A percentile compares a stretch with the other conserved stretches of the same genome.
Evolutionary conservation across 129 eudicot species (phyloP).

Genomic region (Glebionis coronaria): DNA sequence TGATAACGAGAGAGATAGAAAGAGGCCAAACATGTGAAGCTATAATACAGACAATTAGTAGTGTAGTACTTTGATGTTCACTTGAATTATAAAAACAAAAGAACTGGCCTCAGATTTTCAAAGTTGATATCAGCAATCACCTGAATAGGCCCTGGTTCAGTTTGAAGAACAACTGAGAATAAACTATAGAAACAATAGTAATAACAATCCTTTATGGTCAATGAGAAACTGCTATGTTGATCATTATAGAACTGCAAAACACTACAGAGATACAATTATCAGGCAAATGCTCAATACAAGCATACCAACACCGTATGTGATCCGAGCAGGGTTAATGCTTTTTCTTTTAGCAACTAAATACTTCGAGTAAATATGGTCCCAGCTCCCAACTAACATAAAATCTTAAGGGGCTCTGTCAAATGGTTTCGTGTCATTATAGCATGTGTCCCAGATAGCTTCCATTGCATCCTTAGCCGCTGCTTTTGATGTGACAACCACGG

Average conservation of each 20-base stretch:
- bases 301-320: background rate
- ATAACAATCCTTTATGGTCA: background rate
- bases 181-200: slow-evolving; percentile 16
- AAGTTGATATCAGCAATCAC: background rate
- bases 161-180: background rate
- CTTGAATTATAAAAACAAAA: slow-evolving; percentile 16
- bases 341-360: slow-evolving; percentile 12
- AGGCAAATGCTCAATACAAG: slow-evolving; percentile 3
- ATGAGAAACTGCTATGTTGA: background rate
- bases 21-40: slow-evolving; percentile 28
- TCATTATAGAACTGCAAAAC: slow-evolving; percentile 1
- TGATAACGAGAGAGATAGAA: background rate
- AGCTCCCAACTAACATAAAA: background rate
- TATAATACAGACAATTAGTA: slow-evolving; percentile 30
- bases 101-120: slow-evolving; percentile 3
- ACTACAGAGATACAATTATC: background rate
- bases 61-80: slow-evolving; percentile 37
- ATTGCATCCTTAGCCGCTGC: slow-evolving; percentile 79
- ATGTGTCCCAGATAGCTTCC: slow-evolving; percentile 87
- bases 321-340: background rate
- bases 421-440: slow-evolving; percentile 88
- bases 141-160: slow-evolving; percentile 2
- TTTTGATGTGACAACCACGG: no score
- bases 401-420: slow-evolving; percentile 38
- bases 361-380: background rate